A percentile compares a stretch with the other conserved stretches of the same genome.
These are phyloP conservation scores for Pythium plurisporium DNA, from an alignment of 352 stramenopile species.

Conservation along the genomic window DNA sequence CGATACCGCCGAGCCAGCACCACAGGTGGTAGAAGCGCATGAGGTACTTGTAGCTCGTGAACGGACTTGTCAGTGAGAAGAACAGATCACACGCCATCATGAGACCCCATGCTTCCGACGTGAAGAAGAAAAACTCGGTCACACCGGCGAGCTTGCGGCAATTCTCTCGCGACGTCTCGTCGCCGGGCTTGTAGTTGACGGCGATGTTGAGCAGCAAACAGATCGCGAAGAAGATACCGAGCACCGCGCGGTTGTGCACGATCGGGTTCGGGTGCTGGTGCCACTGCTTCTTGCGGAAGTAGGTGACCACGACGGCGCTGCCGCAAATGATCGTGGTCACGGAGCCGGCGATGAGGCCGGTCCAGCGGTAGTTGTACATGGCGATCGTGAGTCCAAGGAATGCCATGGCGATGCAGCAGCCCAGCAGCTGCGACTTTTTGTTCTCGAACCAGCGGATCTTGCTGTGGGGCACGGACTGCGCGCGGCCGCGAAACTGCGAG, in stretches of 20 bases:
- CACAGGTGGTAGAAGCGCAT: slow-evolving; percentile 88
- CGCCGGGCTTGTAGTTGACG: slow-evolving; percentile 67
- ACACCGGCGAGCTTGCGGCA: slow-evolving; percentile 74
- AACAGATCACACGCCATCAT: slow-evolving; percentile 88
- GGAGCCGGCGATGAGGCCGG: slow-evolving; percentile 79
- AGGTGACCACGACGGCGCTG: slow-evolving; percentile 83
- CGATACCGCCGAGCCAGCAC: slow-evolving; percentile 78
- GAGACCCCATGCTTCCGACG: slow-evolving; percentile 79
- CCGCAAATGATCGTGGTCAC: slow-evolving; percentile 86
- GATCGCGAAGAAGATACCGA: slow-evolving; percentile 83
- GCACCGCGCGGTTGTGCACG: slow-evolving; percentile 77
- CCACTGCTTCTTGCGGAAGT: slow-evolving; percentile 85
- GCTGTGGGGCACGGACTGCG: slow-evolving; percentile 60
- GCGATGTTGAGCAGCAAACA: slow-evolving; percentile 82
- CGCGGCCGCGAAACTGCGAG: slow-evolving; percentile 73
- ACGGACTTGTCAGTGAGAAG: slow-evolving; percentile 84
- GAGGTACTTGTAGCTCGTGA: slow-evolving; percentile 87
- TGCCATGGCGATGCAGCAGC: slow-evolving; percentile 81
- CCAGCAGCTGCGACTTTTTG: slow-evolving; percentile 82
- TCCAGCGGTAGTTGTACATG: slow-evolving; percentile 88
- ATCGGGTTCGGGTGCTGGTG: slow-evolving; percentile 88
- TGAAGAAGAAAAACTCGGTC: slow-evolving; percentile 90
- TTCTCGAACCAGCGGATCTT: slow-evolving; percentile 88
- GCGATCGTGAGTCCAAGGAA: slow-evolving; percentile 82
- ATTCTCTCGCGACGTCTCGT: slow-evolving; percentile 35